These are phyloP conservation scores for Aspergillus ostianus DNA, from an alignment of 495 filamentous ascomycete species.

Conservation along the genomic window DNA sequence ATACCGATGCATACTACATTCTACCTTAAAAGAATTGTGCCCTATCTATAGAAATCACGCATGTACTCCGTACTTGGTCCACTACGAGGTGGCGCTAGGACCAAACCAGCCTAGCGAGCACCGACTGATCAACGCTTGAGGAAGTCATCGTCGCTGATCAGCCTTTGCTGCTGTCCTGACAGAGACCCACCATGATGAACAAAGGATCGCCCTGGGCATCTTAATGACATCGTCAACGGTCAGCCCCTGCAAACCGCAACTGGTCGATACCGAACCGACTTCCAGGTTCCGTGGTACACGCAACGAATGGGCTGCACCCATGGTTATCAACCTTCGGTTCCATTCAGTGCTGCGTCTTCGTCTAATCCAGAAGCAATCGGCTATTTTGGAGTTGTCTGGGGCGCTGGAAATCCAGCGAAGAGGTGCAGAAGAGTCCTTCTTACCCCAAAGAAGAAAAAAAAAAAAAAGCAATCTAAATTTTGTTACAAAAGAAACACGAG, in stretches of 20 bases:
- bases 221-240: not conserved
- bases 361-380: not conserved
- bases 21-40: no score
- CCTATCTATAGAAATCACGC: no score
- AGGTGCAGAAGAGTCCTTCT: not conserved
- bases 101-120: not conserved
- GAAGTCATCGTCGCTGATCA: not conserved
- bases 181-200: no score
- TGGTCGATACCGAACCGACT: no score
- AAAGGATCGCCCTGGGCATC: not conserved
- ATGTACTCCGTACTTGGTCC: no score
- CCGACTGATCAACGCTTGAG: not conserved
- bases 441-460: not conserved
- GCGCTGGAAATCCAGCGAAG: not conserved
- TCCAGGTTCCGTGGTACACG: not conserved
- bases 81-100: not conserved
- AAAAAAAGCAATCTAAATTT: not conserved
- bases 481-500: not conserved
- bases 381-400: not conserved
- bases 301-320: constrained; percentile 5
- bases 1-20: no score
- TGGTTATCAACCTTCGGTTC: constrained; percentile 13
- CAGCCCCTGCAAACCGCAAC: not conserved
- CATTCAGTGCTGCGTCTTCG: constrained; percentile 5
- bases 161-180: no score